A percentile compares a stretch with the other conserved stretches of the same genome.
Conservation (phyloP, 768 basidiomycete genomes). For the Mycena polygramma region DNA sequence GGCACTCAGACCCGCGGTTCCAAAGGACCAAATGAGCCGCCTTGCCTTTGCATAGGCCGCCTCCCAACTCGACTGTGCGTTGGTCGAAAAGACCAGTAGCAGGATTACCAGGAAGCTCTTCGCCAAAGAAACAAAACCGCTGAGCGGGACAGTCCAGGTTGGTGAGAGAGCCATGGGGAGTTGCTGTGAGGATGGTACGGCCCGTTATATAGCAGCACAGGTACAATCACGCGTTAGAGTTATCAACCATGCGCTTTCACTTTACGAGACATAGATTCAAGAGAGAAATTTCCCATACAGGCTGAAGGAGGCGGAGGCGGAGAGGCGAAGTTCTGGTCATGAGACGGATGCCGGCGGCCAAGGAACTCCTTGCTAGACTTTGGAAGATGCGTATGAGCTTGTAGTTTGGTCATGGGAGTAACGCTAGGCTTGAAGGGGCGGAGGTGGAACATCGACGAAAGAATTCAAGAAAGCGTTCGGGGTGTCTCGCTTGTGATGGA, state of each 20-base stretch:
- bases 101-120: neutral
- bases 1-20: neutral
- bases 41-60: constrained; percentile 51
- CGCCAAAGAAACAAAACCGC: neutral
- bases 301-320: constrained; percentile 5
- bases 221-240: neutral
- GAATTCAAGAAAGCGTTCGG: too few species aligned
- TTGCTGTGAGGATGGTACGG: neutral
- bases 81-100: constrained; percentile 4
- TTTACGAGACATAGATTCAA: neutral
- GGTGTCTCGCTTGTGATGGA: neutral
- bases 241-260: neutral
- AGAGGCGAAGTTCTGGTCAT: neutral
- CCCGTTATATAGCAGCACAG: constrained; percentile 5
- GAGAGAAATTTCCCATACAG: neutral
- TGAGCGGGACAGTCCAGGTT: neutral
- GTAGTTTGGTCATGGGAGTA: constrained; percentile 24
- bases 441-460: neutral
- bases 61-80: constrained; percentile 41
- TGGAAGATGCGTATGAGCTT: constrained; percentile 1
- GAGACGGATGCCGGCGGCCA: neutral
- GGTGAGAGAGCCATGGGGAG: neutral
- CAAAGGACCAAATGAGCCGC: neutral
- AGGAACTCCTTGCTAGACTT: neutral
- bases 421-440: neutral